Conservation (phyloP, 2,329 filamentous ascomycete genomes). For the Blastomyces parvus region DNA sequence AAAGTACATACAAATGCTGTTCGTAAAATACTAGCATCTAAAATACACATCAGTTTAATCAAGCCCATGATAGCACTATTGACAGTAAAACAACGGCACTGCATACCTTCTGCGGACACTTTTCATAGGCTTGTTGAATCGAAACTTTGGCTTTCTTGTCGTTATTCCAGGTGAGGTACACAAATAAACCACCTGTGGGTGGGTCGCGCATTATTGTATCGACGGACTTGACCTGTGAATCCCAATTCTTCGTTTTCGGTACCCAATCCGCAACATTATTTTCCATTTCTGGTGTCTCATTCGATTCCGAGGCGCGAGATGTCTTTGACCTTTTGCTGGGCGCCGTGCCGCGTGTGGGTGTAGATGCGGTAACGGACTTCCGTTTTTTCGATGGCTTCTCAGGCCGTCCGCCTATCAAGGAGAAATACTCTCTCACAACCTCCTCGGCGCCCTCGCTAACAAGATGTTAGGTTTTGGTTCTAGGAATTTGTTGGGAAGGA, state of each 20-base stretch:
- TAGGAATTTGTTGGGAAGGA: too few relatives aligned
- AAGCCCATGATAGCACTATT: not conserved
- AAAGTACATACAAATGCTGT: conserved; percentile 35
- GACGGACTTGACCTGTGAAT: conserved; percentile 32
- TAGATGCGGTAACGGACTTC: conserved; percentile 24
- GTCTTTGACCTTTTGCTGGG: conserved; percentile 24
- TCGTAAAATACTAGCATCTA: conserved; percentile 44
- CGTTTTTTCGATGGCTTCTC: conserved; percentile 18
- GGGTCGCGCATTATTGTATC: conserved; percentile 36
- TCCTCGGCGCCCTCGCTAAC: conserved; percentile 33
- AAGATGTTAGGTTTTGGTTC: conserved; percentile 14
- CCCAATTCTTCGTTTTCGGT: conserved; percentile 36
- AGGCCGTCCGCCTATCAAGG: conserved; percentile 35
- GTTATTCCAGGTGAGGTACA: conserved; percentile 37
- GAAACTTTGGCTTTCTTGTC: conserved; percentile 36
- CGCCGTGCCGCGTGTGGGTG: conserved; percentile 18
- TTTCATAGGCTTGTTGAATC: conserved; percentile 34
- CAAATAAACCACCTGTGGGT: conserved; percentile 27
- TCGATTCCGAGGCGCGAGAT: conserved; percentile 18
- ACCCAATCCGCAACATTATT: conserved; percentile 28
- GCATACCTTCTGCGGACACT: conserved; percentile 35
- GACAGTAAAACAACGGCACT: not conserved
- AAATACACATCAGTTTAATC: not conserved
- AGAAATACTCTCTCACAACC: conserved; percentile 34
- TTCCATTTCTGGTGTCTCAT: conserved; percentile 17